A percentile compares a stretch with the other conserved stretches of the same genome.
phyloP scores from a whole-genome alignment of 2,329 filamentous ascomycete species.

The Monosporascus sp. region DNA sequence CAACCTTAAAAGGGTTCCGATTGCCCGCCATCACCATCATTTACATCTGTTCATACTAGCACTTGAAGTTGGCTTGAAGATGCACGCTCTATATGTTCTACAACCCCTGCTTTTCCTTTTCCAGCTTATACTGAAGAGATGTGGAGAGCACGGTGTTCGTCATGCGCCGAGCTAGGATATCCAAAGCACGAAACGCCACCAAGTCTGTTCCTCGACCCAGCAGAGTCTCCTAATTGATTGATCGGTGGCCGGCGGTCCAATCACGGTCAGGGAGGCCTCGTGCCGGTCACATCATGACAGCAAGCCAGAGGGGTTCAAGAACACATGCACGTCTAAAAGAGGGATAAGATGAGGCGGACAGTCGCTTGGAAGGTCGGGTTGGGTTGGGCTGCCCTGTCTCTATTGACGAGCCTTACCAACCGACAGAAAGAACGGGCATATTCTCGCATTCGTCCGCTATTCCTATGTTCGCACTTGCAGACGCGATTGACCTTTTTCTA shows the following conservation, averaged over 20 bases:
- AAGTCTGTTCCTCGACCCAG: constrained; percentile 18
- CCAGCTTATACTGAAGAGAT: no score
- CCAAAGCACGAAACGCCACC: constrained; percentile 19
- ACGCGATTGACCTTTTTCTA: constrained; percentile 15
- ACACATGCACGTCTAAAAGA: constrained; percentile 14
- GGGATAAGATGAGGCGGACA: background rate
- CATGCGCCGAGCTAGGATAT: background rate
- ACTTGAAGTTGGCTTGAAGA: no score
- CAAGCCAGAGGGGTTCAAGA: constrained; percentile 18
- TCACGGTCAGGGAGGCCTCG: constrained; percentile 20
- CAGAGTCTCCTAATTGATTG: constrained; percentile 23
- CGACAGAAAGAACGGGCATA: constrained; percentile 9
- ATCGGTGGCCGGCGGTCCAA: constrained; percentile 22
- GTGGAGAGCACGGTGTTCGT: no score
- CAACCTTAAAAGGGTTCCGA: no score
- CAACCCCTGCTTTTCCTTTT: no score
- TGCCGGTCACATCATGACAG: constrained; percentile 23
- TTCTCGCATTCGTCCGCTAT: constrained; percentile 15
- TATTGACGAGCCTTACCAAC: background rate
- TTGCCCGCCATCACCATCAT: no score
- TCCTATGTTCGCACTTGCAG: constrained; percentile 13
- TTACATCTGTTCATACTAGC: no score
- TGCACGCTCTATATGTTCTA: no score
- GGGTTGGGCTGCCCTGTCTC: constrained; percentile 13
- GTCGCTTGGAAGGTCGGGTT: constrained; percentile 8